Percentiles rank a stretch among this genome's conserved stretches.
phyloP scores from a whole-genome alignment of 1,284 basidiomycete species.

The Ustilago bromivora region DNA sequence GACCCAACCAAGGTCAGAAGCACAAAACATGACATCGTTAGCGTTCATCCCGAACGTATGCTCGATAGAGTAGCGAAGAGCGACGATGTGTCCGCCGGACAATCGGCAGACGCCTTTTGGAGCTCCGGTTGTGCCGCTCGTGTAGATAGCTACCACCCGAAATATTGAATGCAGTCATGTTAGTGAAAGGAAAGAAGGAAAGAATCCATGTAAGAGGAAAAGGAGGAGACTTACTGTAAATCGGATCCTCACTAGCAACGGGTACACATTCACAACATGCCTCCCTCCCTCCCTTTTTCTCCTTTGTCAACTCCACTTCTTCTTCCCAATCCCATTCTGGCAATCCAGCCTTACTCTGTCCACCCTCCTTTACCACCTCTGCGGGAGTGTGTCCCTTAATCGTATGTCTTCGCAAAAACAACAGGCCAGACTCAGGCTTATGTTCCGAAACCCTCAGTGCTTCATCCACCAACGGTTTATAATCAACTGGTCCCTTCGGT shows the following conservation, averaged over 20 bases:
- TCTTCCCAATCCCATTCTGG: conserved; percentile 61
- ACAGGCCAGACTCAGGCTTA: conserved; percentile 51
- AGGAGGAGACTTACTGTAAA: conserved; percentile 31
- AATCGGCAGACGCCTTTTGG: conserved; percentile 64
- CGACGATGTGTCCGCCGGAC: conserved; percentile 62
- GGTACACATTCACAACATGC: conserved; percentile 58
- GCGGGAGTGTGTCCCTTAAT: conserved; percentile 57
- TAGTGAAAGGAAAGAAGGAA: neutral
- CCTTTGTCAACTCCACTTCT: conserved; percentile 38
- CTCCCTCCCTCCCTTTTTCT: conserved; percentile 33
- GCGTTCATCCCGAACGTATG: conserved; percentile 58
- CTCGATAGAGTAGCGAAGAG: conserved; percentile 61
- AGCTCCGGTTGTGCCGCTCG: conserved; percentile 62
- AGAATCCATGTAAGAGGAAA: neutral
- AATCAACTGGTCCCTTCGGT: conserved; percentile 62
- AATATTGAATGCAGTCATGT: neutral
- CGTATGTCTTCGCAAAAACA: conserved; percentile 55
- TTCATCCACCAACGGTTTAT: conserved; percentile 63
- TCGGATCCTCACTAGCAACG: conserved; percentile 59
- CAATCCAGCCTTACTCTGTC: conserved; percentile 27
- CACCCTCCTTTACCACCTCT: conserved; percentile 19
- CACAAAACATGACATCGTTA: conserved; percentile 57
- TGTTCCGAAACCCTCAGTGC: conserved; percentile 54
- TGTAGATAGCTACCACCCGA: conserved; percentile 38
- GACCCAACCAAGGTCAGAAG: conserved; percentile 59